phyloP scores from a whole-genome alignment of 2,329 filamentous ascomycete genomes.

The Phialophora tarda region DNA sequence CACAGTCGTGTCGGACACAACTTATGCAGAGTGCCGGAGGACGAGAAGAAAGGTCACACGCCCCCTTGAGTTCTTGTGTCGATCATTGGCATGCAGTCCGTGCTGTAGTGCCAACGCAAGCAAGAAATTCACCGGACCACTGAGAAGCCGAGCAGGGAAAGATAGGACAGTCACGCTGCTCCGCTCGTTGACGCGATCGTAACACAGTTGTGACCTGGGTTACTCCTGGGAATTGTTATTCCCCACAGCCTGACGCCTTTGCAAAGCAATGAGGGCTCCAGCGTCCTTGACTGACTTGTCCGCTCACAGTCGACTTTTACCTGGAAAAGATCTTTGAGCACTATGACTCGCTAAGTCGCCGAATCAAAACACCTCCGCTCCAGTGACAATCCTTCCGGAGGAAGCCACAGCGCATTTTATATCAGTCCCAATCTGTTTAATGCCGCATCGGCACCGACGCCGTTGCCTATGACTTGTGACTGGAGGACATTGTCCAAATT shows the following conservation, averaged over 20 bases:
- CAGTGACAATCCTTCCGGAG: background rate
- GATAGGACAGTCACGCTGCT: background rate
- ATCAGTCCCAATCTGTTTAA: background rate
- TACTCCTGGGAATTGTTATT: background rate
- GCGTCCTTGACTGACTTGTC: background rate
- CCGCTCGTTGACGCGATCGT: background rate
- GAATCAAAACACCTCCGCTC: background rate
- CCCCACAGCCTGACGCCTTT: background rate
- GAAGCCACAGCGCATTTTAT: background rate
- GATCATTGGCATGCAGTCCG: conserved; percentile 1
- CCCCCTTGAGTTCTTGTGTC: background rate
- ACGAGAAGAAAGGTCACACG: background rate
- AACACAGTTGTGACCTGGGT: background rate
- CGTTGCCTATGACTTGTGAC: background rate
- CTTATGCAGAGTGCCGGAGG: background rate
- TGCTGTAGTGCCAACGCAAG: background rate
- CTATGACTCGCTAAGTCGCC: background rate
- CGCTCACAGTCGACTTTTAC: background rate
- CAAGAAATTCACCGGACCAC: background rate
- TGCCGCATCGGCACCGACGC: background rate
- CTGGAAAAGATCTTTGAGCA: background rate
- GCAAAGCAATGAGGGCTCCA: background rate
- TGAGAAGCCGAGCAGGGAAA: background rate
- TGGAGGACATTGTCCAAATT: background rate
- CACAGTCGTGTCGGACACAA: background rate